Conservation (phyloP, 306 rosid species). For the Citrullus mucosospermus region DNA sequence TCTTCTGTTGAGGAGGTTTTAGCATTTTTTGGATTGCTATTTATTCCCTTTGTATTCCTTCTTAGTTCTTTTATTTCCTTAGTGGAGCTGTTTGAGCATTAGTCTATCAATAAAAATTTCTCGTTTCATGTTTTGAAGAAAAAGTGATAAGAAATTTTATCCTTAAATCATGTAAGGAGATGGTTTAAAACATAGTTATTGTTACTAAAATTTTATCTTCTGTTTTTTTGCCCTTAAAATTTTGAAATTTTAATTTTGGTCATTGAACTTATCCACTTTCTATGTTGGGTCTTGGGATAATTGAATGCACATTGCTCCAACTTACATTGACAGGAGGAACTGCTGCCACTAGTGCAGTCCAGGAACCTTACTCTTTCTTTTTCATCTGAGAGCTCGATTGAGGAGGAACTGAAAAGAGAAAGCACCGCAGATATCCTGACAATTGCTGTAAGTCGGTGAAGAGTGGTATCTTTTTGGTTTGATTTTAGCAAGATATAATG, state of each 20-base stretch:
- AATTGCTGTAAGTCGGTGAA: constrained; percentile 45
- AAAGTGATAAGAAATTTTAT: background rate
- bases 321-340: constrained; percentile 60
- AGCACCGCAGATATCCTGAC: constrained; percentile 93
- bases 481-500: background rate
- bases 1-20: too few relatives aligned
- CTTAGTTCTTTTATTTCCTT: too few relatives aligned
- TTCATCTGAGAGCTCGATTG: constrained; percentile 85
- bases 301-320: constrained; percentile 4
- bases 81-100: too few relatives aligned
- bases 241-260: background rate
- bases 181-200: background rate
- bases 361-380: constrained; percentile 77
- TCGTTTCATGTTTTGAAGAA: too few relatives aligned
- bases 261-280: background rate
- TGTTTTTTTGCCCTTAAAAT: background rate
- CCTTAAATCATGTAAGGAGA: background rate
- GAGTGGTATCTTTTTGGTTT: background rate
- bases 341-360: constrained; percentile 68
- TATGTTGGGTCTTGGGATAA: background rate
- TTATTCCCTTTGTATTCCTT: too few relatives aligned
- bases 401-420: constrained; percentile 93
- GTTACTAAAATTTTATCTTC: background rate
- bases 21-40: too few relatives aligned
- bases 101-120: too few relatives aligned